These are phyloP conservation scores for Ceratocystis huliohia DNA, from an alignment of 2,329 filamentous ascomycete genomes.

Conservation along the genomic window DNA sequence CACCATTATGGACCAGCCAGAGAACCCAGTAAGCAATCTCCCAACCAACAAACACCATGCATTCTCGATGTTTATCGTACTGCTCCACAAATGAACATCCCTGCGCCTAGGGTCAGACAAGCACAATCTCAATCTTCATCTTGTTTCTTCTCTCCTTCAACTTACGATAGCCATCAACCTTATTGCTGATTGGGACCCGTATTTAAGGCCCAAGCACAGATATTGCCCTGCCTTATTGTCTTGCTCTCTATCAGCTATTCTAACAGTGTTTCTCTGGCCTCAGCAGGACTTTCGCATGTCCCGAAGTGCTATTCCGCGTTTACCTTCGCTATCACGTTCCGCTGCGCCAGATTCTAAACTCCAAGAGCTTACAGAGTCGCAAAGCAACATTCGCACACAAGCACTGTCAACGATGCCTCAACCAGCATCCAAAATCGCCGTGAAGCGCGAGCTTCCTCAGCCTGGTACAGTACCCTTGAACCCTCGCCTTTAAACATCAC, in stretches of 20 bases:
- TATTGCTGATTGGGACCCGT: not conserved
- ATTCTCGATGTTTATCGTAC: not conserved
- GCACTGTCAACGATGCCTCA: conserved; percentile 25
- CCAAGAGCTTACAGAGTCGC: conserved; percentile 45
- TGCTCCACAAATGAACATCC: conserved; percentile 8
- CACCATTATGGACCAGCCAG: conserved; percentile 12
- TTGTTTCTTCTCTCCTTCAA: not conserved
- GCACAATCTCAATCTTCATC: not conserved
- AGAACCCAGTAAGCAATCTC: conserved; percentile 12
- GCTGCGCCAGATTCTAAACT: conserved; percentile 28
- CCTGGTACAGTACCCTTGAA: conserved; percentile 30
- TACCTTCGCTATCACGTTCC: conserved; percentile 22
- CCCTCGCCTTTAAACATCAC: not conserved
- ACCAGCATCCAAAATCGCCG: conserved; percentile 29
- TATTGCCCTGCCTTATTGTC: not conserved
- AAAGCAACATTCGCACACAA: conserved; percentile 41
- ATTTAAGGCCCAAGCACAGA: too few relatives aligned
- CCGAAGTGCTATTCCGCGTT: conserved; percentile 19
- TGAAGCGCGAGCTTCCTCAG: conserved; percentile 41
- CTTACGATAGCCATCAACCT: not conserved
- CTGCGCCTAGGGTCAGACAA: conserved; percentile 3
- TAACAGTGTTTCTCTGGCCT: not conserved
- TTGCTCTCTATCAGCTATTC: not conserved
- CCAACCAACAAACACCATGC: not conserved
- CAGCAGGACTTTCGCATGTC: conserved; percentile 15